Evolutionary conservation across 2,329 filamentous ascomycete genomes (phyloP), one percentile per base, ranked within the genome.

Genomic region (Scedosporium boydii): DNA sequence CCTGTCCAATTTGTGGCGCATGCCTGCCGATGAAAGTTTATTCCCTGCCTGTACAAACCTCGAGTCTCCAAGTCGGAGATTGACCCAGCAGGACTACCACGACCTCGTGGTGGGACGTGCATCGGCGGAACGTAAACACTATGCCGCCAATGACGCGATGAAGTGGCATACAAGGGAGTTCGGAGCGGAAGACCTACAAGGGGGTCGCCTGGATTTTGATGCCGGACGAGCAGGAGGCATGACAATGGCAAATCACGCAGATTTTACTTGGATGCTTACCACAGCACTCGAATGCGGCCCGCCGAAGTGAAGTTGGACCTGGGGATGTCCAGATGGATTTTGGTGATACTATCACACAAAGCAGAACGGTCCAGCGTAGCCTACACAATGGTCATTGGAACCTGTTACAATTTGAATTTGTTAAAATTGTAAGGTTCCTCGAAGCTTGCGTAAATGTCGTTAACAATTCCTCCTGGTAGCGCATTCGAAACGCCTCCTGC

Each of bases 1-100:
- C n/a, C 44, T 48, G 9, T 48, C 73, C 73, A 62, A 74, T 72
- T 6, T 74, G 74, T 3, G 71, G 44, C 16, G 44, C n/a, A 18
- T 48, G 44, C 44, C 44, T 12, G 16, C 16, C 7, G 44, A 7
- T 48, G n/a, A 9, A 1, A 14, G 9, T 12, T 38, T 38, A 38
- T 38, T 38, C 10, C 34, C 34, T 14, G 34, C 6, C 12, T 38
- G 34, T 38, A 38, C 44, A 48, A 48, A n/a, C 10, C 18, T 48
- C 18, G 18, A 48, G 44, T 48, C 44, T 1, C 44, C 44, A 3
- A 48, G 44, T 48, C 16, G 44, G 18, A 48, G 44, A 21, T 18
- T 48, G 44, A 48, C 16, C n/a, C n/a, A n/a, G 18, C n/a, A 21
- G 16, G 44, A n/a, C 44, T 6, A 21, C 44, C 6, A 6, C 5